Evolutionary conservation across 768 basidiomycete species (phyloP), one percentile per base, ranked within the genome.

Genomic region (Tulasnella sp.): DNA sequence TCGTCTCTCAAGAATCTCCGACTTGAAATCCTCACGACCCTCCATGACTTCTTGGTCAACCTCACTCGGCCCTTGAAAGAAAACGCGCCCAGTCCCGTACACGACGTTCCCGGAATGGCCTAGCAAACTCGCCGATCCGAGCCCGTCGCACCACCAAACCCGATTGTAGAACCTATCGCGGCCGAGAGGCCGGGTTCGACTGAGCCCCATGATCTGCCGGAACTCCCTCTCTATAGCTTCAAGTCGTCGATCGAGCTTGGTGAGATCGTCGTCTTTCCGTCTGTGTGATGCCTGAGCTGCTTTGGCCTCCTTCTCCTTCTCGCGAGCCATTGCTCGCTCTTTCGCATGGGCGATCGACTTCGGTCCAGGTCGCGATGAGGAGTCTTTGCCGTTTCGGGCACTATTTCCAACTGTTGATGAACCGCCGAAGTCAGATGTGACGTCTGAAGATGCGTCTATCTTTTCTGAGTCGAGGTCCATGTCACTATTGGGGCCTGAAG

Each of bases 81-180:
- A 96, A 49, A 99, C 67, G 53, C 94, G 75, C 4, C 92, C 96
- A 19, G 92, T 84, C 9, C 92, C 91, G 66, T 90, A 94, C 69
- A 85, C 79, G 27, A 85, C 79, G 27, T 82, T 79, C 15, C 87
- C 87, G 63, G 81, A 83, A 42, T 83, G 85, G 59, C 91, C 75
- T 53, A 94, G 72, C 46, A 85, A 83, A 49, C 83, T 84, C 4
- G 84, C 83, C 15, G 57, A 49, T 5, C 94, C 94, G 77, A 92
- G 80, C 9, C 94, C 94, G 71, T 99, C 94, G 68, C 97, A 90
- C 94, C 94, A 99, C 94, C 94, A 99, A 60, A 96, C 76, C 30
- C 89, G 82, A 68, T 96, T 94, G 67, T 88, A 87, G 71, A 97
- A 99, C 54, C 96, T 79, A 68, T 99, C 96, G 63, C 80, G 79